phyloP scores from a whole-genome alignment of 257 asterid genomes.

The Solanum habrochaites region DNA sequence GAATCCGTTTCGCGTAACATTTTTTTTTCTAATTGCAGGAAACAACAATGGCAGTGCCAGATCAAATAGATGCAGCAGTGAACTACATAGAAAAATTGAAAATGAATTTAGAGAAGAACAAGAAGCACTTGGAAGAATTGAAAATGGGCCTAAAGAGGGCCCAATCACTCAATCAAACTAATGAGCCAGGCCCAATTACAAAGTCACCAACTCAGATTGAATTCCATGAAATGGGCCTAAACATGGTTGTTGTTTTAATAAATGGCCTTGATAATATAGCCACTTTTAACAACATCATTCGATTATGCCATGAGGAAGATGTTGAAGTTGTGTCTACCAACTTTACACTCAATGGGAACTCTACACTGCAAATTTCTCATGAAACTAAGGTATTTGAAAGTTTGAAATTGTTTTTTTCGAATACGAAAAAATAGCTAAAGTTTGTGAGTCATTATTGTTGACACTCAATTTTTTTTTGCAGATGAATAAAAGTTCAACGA shows the following conservation, averaged over 20 bases:
- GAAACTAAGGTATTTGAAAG: slow-evolving; percentile 4
- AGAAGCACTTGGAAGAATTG: slow-evolving; percentile 16
- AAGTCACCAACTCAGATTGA: slow-evolving; percentile 7
- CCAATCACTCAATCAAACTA: background rate
- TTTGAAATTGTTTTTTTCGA: background rate
- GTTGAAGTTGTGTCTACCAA: slow-evolving; percentile 28
- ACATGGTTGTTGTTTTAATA: slow-evolving; percentile 15
- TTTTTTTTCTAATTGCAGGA: background rate
- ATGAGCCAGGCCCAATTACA: background rate
- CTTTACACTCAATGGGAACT: slow-evolving; percentile 27
- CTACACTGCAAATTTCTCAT: slow-evolving; percentile 24
- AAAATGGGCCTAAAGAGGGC: background rate
- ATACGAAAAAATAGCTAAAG: background rate
- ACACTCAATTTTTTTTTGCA: background rate
- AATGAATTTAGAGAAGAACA: slow-evolving; percentile 18
- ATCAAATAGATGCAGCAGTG: slow-evolving; percentile 13
- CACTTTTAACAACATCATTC: slow-evolving; percentile 17
- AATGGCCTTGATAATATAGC: slow-evolving; percentile 13
- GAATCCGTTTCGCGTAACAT: no score
- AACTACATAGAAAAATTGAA: slow-evolving; percentile 18
- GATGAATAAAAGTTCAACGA: slow-evolving; percentile 11
- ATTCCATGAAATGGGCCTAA: slow-evolving; percentile 36
- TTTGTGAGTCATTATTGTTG: background rate
- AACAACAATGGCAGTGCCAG: background rate
- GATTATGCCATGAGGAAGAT: slow-evolving; percentile 16